Evolutionary conservation across 2,329 filamentous ascomycete genomes (phyloP), one percentile per base, ranked within the genome.

Genomic region (Alternaria rosae): DNA sequence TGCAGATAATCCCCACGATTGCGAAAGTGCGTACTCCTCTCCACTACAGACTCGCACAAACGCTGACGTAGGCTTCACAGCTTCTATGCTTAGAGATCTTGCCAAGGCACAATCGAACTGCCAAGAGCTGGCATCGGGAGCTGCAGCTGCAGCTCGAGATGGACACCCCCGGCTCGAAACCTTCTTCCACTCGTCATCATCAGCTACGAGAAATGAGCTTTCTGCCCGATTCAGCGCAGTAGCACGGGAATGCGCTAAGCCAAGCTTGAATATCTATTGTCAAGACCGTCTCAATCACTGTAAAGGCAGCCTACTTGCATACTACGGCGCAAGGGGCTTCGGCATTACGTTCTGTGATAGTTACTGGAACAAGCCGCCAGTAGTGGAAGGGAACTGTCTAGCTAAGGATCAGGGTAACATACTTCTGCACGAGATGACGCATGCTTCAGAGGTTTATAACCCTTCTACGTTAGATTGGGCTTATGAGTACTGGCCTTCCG

Each of bases 361-460:
- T 38, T 38, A 38, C n/a, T 38, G 35, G 35, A n/a, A 38, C 35
- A 4, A 10, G 35, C 35, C 35, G 25, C 23, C 26, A 15, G 17
- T 50, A 21, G 20, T n/a, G n/a, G 15, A 12, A 13, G 45, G 26
- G 35, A 15, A 38, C 1, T 92, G 89, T 80, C 87, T 91, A 73
- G 84, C 70, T 3, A 89, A 91, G 78, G 89, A 91, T 72, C 87
- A 89, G 79, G 87, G 86, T 3, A 89, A 85, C 11, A 91, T 89
- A 13, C 84, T 84, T 30, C 76, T 92, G 13, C 89, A 92, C 71
- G 89, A 92, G 82, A 82, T 84, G 67, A 90, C 89, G 9, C 89
- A 91, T 72, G 82, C 85, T n/a, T 78, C 84, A 73, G 82, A 79
- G 78, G 82, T 85, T 12, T 86, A 86, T 58, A 74, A 70, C 70